Percentiles rank a stretch among this genome's conserved stretches.
These are phyloP conservation scores for Candida quercuum DNA, from an alignment of 805 yeast genomes.

Conservation along the genomic window DNA sequence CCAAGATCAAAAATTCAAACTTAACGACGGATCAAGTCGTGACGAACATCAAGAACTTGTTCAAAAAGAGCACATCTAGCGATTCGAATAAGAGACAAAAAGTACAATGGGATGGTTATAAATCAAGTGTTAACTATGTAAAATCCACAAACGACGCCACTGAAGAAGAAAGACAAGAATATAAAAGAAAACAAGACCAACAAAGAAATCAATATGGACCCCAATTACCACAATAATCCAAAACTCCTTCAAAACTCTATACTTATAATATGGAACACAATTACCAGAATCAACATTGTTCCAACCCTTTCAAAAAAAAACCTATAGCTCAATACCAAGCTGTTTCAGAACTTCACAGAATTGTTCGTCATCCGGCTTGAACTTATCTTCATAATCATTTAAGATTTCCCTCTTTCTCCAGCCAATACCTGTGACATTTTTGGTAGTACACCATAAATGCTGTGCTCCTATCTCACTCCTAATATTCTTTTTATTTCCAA, in stretches of 20 bases:
- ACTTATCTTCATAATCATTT: neutral
- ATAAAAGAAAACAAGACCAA: slow-evolving; percentile 14
- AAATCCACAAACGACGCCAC: slow-evolving; percentile 15
- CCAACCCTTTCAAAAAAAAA: neutral
- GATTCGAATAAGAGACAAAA: slow-evolving; percentile 22
- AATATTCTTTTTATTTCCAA: slow-evolving; percentile 1
- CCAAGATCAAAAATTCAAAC: slow-evolving; percentile 47
- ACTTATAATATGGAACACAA: neutral
- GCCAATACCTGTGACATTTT: neutral
- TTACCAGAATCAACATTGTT: too few relatives aligned
- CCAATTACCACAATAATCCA: too few relatives aligned
- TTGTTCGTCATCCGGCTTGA: neutral
- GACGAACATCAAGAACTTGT: slow-evolving; percentile 50
- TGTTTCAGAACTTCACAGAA: neutral
- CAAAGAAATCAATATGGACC: neutral
- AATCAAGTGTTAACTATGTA: slow-evolving; percentile 21
- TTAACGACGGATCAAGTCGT: slow-evolving; percentile 54
- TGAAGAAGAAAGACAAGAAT: slow-evolving; percentile 21
- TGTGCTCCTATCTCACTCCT: slow-evolving; percentile 4
- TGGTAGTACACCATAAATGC: slow-evolving; percentile 5
- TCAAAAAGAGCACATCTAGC: slow-evolving; percentile 17
- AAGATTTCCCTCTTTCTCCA: neutral
- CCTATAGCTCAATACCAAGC: neutral
- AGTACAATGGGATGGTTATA: slow-evolving; percentile 30
- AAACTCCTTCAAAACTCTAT: too few relatives aligned